Conservation (phyloP, 345 rosid genomes). For the Dipteronia dyeriana region DNA sequence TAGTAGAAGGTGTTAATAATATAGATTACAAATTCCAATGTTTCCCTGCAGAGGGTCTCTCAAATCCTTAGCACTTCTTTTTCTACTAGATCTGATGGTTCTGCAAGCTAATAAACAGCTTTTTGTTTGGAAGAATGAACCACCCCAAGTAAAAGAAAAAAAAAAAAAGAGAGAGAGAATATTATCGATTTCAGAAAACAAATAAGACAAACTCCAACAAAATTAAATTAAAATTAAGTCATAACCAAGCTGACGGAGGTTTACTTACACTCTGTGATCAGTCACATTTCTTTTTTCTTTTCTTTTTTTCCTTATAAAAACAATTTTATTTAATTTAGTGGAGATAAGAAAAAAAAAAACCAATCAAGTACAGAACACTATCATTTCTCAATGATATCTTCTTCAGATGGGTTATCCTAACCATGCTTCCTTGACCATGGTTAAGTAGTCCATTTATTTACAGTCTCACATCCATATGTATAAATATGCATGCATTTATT, state of each 20-base stretch:
- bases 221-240: conserved; percentile 33
- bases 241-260: conserved; percentile 41
- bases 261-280: conserved; percentile 14
- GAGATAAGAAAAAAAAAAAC: background rate
- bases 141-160: conserved; percentile 40
- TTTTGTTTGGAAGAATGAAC: conserved; percentile 78
- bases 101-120: conserved; percentile 60
- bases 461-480: background rate
- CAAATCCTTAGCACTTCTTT: conserved; percentile 44
- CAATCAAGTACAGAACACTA: conserved; percentile 46
- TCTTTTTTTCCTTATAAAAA: conserved; percentile 20
- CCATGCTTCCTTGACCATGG: conserved; percentile 27
- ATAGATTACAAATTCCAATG: conserved; percentile 51
- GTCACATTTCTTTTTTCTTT: conserved; percentile 17
- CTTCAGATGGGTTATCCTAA: conserved; percentile 27
- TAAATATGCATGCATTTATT: conserved; percentile 25
- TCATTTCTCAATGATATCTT: conserved; percentile 72
- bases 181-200: conserved; percentile 40
- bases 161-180: conserved; percentile 26
- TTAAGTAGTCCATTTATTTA: conserved; percentile 8
- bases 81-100: conserved; percentile 80
- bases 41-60: conserved; percentile 47
- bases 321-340: conserved; percentile 11
- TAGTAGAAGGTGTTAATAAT: conserved; percentile 31
- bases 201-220: conserved; percentile 46